These are phyloP conservation scores for Beauveria medogensis DNA, from an alignment of 2,329 filamentous ascomycete species.

Conservation along the genomic window DNA sequence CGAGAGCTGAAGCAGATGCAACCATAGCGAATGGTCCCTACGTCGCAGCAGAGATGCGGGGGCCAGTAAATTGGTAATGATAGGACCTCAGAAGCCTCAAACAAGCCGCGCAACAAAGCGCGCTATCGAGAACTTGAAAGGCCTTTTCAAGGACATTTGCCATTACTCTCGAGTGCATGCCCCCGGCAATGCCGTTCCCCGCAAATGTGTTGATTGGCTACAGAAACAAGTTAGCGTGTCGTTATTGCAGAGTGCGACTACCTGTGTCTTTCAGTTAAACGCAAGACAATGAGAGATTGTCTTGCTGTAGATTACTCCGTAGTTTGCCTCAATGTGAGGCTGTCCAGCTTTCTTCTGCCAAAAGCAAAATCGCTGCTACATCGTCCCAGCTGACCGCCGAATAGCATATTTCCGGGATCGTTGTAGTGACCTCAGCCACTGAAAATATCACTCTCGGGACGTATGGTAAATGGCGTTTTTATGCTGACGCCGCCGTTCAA, in stretches of 20 bases:
- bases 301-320: not conserved
- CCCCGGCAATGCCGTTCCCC: not conserved
- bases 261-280: no score
- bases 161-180: not conserved
- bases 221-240: not conserved
- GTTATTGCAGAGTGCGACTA: not conserved
- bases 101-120: not conserved
- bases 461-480: slow-evolving; percentile 4
- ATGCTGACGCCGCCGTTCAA: slow-evolving; percentile 5
- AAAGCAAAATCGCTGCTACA: not conserved
- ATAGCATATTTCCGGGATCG: not conserved
- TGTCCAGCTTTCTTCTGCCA: not conserved
- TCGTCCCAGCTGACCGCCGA: not conserved
- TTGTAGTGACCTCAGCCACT: not conserved
- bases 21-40: not conserved
- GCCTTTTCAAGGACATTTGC: no score
- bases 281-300: no score
- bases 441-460: not conserved
- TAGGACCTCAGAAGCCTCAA: not conserved
- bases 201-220: not conserved
- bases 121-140: not conserved
- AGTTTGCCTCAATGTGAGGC: not conserved
- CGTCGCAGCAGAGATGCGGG: not conserved
- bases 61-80: not conserved
- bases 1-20: not conserved